These are phyloP conservation scores for Nymphaea thermarum DNA, from an alignment of 164 flowering plant species.

Conservation along the genomic window DNA sequence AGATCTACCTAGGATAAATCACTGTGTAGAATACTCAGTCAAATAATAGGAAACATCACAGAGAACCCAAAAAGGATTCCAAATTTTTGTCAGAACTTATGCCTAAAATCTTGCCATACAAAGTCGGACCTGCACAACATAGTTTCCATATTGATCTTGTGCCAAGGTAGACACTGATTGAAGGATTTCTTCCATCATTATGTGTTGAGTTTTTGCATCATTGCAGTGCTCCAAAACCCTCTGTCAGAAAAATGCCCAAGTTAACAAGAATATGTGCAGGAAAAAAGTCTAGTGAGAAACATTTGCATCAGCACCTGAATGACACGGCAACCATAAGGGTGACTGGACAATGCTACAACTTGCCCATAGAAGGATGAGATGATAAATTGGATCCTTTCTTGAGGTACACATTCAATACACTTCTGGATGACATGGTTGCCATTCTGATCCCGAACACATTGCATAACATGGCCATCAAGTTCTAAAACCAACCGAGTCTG, in stretches of 20 bases:
- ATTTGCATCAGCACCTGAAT: slow-evolving; percentile 55
- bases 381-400: slow-evolving; percentile 70
- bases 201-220: slow-evolving; percentile 48
- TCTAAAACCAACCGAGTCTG: slow-evolving; percentile 62
- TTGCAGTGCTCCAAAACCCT: slow-evolving; percentile 84
- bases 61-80: too few relatives aligned
- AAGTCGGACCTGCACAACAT: slow-evolving; percentile 79
- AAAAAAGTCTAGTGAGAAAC: background rate
- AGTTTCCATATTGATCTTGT: slow-evolving; percentile 92
- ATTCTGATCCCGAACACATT: slow-evolving; percentile 94
- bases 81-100: background rate
- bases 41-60: too few relatives aligned
- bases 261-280: background rate
- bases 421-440: slow-evolving; percentile 98
- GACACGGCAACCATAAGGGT: slow-evolving; percentile 94
- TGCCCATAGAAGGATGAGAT: slow-evolving; percentile 72
- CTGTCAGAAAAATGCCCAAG: slow-evolving; percentile 21
- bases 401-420: slow-evolving; percentile 86
- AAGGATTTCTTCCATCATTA: slow-evolving; percentile 83
- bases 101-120: background rate
- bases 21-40: background rate
- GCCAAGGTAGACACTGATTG: slow-evolving; percentile 62
- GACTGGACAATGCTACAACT: slow-evolving; percentile 73
- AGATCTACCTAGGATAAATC: background rate
- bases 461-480: slow-evolving; percentile 82